Evolutionary conservation across 139 green algal genomes (phyloP).

Genomic region (Axilococcus clingmanii): DNA sequence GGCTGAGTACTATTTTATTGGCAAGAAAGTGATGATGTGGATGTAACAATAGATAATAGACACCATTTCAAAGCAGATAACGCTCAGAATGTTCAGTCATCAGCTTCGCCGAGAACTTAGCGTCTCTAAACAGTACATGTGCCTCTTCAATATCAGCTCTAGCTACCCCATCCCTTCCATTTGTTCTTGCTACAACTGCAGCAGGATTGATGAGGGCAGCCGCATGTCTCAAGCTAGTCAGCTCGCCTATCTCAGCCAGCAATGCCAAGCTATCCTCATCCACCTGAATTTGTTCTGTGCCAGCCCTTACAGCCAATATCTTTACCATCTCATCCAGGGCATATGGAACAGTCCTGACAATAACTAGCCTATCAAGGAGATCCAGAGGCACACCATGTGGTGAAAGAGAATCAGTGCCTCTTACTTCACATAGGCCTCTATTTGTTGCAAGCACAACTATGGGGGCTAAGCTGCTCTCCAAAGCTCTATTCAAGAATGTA

Average conservation of each 20-base stretch:
- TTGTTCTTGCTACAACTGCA: slow-evolving; percentile 46
- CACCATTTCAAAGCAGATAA: no score
- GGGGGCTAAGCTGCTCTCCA: slow-evolving; percentile 86
- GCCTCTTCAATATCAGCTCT: slow-evolving; percentile 69
- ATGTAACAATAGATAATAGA: no score
- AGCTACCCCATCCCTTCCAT: slow-evolving; percentile 44
- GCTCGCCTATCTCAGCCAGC: slow-evolving; percentile 79
- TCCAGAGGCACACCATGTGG: slow-evolving; percentile 96
- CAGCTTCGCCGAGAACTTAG: slow-evolving; percentile 81
- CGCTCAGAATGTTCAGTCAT: slow-evolving; percentile 85
- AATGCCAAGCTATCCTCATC: slow-evolving; percentile 79
- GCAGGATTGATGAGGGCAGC: slow-evolving; percentile 85
- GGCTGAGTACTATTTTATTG: no score
- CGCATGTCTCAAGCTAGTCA: slow-evolving; percentile 66
- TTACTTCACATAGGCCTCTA: slow-evolving; percentile 82
- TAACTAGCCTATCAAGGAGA: slow-evolving; percentile 94
- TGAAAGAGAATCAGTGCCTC: slow-evolving; percentile 71
- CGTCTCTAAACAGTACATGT: slow-evolving; percentile 84
- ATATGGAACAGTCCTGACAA: slow-evolving; percentile 92
- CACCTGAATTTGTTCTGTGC: slow-evolving; percentile 84
- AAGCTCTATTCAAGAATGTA: slow-evolving; percentile 92
- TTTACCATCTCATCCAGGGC: slow-evolving; percentile 76
- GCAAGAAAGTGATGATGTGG: no score
- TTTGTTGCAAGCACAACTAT: slow-evolving; percentile 99
- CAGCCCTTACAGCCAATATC: slow-evolving; percentile 82